phyloP scores from a whole-genome alignment of 1,284 basidiomycete genomes.

The Cryptococcus sp. region DNA sequence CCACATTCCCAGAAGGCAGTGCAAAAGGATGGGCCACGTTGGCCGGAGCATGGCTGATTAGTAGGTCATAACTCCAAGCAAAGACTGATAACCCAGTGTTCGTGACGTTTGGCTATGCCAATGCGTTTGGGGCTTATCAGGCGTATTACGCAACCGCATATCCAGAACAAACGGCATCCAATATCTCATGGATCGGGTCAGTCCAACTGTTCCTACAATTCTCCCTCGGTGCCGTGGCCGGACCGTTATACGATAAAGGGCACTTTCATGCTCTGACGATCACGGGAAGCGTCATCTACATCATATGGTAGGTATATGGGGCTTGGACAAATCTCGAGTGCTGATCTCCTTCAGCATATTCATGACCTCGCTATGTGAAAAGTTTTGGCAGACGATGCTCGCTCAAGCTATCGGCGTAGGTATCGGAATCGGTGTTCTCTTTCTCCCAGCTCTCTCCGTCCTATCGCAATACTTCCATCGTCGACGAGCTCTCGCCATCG shows the following conservation, averaged over 20 bases:
- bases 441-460: constrained; percentile 57
- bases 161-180: constrained; percentile 19
- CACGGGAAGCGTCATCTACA: constrained; percentile 55
- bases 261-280: constrained; percentile 58
- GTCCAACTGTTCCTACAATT: constrained; percentile 61
- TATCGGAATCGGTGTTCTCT: constrained; percentile 54
- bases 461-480: constrained; percentile 59
- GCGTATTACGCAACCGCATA: constrained; percentile 35
- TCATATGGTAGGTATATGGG: constrained; percentile 48
- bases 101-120: constrained; percentile 27
- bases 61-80: constrained; percentile 9
- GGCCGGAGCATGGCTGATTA: constrained; percentile 19
- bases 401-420: constrained; percentile 29
- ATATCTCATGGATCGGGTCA: constrained; percentile 68
- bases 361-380: constrained; percentile 60
- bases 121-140: constrained; percentile 33
- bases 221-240: constrained; percentile 54
- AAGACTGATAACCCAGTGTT: constrained; percentile 9
- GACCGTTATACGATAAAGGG: constrained; percentile 63
- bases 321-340: neutral
- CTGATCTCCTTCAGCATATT: constrained; percentile 51
- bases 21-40: constrained; percentile 21
- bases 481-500: constrained; percentile 34
- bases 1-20: constrained; percentile 25
- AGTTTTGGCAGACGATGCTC: constrained; percentile 60